Evolutionary conservation across 768 basidiomycete species (phyloP).

Genomic region (Lentinula lateritia): DNA sequence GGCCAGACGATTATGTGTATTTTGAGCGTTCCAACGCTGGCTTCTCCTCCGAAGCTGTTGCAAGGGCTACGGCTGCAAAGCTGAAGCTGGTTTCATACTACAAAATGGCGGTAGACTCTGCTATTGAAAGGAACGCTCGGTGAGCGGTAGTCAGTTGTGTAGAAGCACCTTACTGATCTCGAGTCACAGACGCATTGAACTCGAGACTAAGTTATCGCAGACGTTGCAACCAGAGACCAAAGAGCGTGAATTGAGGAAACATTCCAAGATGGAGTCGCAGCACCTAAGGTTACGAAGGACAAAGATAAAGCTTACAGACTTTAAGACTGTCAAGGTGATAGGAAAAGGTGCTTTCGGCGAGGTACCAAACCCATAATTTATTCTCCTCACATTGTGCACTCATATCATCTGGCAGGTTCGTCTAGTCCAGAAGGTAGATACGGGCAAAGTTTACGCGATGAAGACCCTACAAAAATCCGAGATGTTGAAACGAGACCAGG

Average conservation of each 20-base stretch:
- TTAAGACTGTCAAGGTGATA: slow-evolving; percentile 96
- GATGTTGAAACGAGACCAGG: slow-evolving; percentile 99
- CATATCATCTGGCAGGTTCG: slow-evolving; percentile 56
- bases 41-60: slow-evolving; percentile 83
- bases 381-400: neutral
- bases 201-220: slow-evolving; percentile 81
- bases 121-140: slow-evolving; percentile 94
- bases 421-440: slow-evolving; percentile 94
- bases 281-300: slow-evolving; percentile 91
- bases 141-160: slow-evolving; percentile 22
- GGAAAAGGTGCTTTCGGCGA: slow-evolving; percentile 99
- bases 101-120: slow-evolving; percentile 95
- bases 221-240: slow-evolving; percentile 74
- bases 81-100: slow-evolving; percentile 97
- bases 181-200: slow-evolving; percentile 69
- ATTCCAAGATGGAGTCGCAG: slow-evolving; percentile 81
- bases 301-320: slow-evolving; percentile 89
- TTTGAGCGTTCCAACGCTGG: slow-evolving; percentile 82
- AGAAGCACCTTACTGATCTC: neutral
- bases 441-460: slow-evolving; percentile 98
- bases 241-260: slow-evolving; percentile 81
- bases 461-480: slow-evolving; percentile 97
- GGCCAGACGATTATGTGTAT: slow-evolving; percentile 72
- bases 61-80: slow-evolving; percentile 89
- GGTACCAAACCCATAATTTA: slow-evolving; percentile 30